These are phyloP conservation scores for Corymbia citriodora DNA, from an alignment of 441 rosid species.

Conservation along the genomic window DNA sequence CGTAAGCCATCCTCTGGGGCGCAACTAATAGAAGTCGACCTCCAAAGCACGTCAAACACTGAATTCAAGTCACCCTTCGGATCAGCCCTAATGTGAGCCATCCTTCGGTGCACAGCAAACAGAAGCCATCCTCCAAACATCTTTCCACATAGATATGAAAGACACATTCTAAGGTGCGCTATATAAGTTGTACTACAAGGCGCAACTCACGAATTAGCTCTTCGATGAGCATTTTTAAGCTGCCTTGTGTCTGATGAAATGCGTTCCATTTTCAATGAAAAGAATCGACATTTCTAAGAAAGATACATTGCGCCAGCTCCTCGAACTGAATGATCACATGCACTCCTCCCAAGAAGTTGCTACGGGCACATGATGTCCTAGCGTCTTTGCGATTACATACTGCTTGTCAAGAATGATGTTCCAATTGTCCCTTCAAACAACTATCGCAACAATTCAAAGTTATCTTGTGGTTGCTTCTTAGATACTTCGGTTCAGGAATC, in stretches of 20 bases:
- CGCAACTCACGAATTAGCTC: too few species aligned
- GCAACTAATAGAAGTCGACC: too few species aligned
- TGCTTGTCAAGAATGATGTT: neutral
- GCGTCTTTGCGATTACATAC: neutral
- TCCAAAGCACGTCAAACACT: too few species aligned
- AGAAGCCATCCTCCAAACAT: too few species aligned
- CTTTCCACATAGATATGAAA: too few species aligned
- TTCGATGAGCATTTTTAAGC: too few species aligned
- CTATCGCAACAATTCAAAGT: neutral
- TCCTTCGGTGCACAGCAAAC: neutral
- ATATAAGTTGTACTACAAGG: too few species aligned
- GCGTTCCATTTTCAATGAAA: neutral
- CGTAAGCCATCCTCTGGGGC: too few species aligned
- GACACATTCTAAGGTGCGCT: too few species aligned
- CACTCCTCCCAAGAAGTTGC: neutral
- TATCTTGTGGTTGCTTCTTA: neutral
- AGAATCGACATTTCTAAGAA: neutral
- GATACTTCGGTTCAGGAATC: neutral
- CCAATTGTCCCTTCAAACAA: neutral
- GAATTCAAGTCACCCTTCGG: neutral
- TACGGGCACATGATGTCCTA: neutral
- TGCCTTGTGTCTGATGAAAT: neutral
- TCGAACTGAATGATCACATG: neutral
- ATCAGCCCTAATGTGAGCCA: neutral
- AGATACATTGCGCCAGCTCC: neutral